These are phyloP conservation scores for Aureococcus anophagefferens DNA, from an alignment of 108 stramenopile genomes.

Conservation along the genomic window DNA sequence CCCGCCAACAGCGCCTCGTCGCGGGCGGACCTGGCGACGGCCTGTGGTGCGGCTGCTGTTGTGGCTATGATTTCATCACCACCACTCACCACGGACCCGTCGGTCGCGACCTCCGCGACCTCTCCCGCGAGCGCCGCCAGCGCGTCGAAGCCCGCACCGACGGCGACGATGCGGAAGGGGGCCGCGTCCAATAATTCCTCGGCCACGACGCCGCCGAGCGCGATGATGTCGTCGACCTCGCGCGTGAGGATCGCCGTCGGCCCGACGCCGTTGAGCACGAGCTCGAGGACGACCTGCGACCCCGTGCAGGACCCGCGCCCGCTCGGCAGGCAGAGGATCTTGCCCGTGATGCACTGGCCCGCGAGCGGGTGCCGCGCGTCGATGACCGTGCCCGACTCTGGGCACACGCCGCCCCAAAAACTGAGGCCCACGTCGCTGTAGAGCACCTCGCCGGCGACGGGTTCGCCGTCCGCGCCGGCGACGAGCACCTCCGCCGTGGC, in stretches of 20 bases:
- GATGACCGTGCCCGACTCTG: constrained; percentile 48
- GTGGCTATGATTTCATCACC: too few relatives aligned
- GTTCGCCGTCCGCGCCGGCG: too few relatives aligned
- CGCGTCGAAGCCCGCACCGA: background rate
- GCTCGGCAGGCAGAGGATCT: constrained; percentile 55
- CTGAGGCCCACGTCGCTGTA: constrained; percentile 32
- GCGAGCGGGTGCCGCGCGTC: constrained; percentile 55
- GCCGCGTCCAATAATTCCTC: constrained; percentile 49
- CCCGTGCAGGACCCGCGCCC: constrained; percentile 72
- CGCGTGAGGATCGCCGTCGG: constrained; percentile 55
- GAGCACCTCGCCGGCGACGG: background rate
- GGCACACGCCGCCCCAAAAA: constrained; percentile 77
- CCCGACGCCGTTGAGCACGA: constrained; percentile 51
- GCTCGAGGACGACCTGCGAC: constrained; percentile 61
- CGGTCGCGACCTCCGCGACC: too few relatives aligned
- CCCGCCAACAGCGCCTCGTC: constrained; percentile 35
- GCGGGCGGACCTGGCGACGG: constrained; percentile 19
- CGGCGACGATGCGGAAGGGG: background rate
- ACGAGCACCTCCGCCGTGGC: too few relatives aligned
- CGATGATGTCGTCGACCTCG: constrained; percentile 48
- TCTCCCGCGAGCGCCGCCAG: background rate
- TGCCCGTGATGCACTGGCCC: constrained; percentile 34
- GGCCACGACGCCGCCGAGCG: constrained; percentile 59
- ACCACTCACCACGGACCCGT: too few relatives aligned
- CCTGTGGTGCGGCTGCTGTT: too few relatives aligned